Evolutionary conservation across 2,329 filamentous ascomycete genomes (phyloP).

Genomic region (Aspergillus transmontanensis): DNA sequence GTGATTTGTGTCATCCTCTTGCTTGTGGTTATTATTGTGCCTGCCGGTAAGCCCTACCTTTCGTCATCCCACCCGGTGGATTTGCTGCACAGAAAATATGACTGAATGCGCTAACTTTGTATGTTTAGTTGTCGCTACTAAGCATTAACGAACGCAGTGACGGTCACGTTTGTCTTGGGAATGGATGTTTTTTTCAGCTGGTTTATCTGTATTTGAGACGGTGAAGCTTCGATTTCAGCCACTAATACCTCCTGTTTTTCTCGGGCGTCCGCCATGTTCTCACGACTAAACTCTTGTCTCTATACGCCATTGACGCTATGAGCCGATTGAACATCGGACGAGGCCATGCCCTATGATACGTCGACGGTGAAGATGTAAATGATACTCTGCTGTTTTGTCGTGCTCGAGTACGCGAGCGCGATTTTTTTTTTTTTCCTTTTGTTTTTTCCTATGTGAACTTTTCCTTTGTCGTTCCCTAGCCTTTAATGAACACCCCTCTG

Average conservation of each 20-base stretch:
- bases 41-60: conserved; percentile 67
- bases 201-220: conserved; percentile 34
- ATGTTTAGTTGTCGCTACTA: conserved; percentile 47
- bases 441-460: conserved; percentile 11
- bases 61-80: neutral
- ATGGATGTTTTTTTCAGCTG: conserved; percentile 36
- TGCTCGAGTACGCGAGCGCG: conserved; percentile 36
- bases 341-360: conserved; percentile 29
- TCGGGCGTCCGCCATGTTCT: conserved; percentile 37
- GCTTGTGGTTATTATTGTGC: conserved; percentile 91
- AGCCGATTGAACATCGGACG: conserved; percentile 28
- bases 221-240: conserved; percentile 36
- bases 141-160: conserved; percentile 37
- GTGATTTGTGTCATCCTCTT: conserved; percentile 88
- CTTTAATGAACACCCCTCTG: conserved; percentile 23
- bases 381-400: conserved; percentile 42
- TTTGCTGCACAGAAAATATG: conserved; percentile 1
- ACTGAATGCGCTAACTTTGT: conserved; percentile 19
- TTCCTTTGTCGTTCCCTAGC: conserved; percentile 23
- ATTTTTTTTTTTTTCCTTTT: conserved; percentile 14
- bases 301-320: conserved; percentile 31
- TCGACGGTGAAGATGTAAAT: conserved; percentile 46
- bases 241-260: conserved; percentile 40
- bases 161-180: conserved; percentile 34
- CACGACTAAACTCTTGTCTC: conserved; percentile 31